These are phyloP conservation scores for Epichloe gansuensis DNA, from an alignment of 2,329 filamentous ascomycete genomes.

Conservation along the genomic window DNA sequence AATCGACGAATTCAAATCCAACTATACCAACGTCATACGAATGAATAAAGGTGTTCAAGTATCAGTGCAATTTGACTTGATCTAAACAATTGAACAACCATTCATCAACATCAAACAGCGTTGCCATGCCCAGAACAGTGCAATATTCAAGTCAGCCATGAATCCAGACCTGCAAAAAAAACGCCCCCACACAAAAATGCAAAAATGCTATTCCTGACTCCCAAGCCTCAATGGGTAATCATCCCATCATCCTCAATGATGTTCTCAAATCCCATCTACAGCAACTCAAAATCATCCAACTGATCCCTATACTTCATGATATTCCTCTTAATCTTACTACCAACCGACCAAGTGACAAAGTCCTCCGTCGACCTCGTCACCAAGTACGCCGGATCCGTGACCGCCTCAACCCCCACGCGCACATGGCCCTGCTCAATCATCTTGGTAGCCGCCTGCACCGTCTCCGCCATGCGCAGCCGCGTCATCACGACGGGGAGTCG, in stretches of 20 bases:
- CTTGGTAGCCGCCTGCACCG: slow-evolving; percentile 68
- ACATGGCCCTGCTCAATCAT: slow-evolving; percentile 94
- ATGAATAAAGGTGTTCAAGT: no score
- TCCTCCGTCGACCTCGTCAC: slow-evolving; percentile 88
- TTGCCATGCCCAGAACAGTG: no score
- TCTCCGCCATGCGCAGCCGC: slow-evolving; percentile 80
- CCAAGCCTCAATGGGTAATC: not conserved
- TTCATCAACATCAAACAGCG: no score
- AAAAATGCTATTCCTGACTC: not conserved
- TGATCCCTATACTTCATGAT: slow-evolving; percentile 93
- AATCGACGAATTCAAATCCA: no score
- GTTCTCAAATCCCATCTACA: slow-evolving; percentile 34
- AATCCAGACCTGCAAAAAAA: not conserved
- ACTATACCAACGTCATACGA: no score
- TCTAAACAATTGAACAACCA: no score
- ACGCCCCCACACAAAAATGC: not conserved
- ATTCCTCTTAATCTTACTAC: slow-evolving; percentile 92
- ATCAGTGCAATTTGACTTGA: not conserved
- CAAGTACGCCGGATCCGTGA: slow-evolving; percentile 80
- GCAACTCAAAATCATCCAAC: slow-evolving; percentile 87
- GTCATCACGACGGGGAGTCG: slow-evolving; percentile 86
- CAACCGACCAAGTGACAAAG: slow-evolving; percentile 91
- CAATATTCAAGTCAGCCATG: not conserved
- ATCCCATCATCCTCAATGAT: not conserved
- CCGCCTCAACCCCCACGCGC: slow-evolving; percentile 75